Evolutionary conservation across 257 asterid genomes (phyloP).

Genomic region (Echium plantagineum): DNA sequence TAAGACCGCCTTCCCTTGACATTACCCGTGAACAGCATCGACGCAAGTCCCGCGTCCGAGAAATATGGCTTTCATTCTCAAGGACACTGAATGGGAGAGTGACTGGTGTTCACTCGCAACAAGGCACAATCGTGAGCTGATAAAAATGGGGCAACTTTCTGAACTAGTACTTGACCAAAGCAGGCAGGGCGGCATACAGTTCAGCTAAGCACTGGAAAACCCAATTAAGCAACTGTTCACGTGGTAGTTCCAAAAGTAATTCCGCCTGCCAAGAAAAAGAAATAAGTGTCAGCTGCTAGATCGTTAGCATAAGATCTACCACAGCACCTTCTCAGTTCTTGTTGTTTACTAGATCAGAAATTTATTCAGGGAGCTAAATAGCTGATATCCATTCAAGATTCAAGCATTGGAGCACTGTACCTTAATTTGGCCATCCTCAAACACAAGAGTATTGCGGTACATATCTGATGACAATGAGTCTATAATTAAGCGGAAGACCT

Average conservation of each 20-base stretch:
- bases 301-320: not conserved
- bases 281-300: slow-evolving; percentile 1
- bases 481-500: slow-evolving; percentile 71
- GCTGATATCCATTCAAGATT: not conserved
- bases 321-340: not conserved
- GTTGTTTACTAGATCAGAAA: not conserved
- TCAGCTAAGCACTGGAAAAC: slow-evolving; percentile 84
- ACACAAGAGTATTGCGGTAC: slow-evolving; percentile 56
- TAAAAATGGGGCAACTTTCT: slow-evolving; percentile 3
- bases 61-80: not conserved
- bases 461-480: slow-evolving; percentile 69
- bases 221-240: slow-evolving; percentile 94
- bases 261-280: slow-evolving; percentile 48
- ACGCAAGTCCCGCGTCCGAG: not conserved
- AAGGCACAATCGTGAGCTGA: not conserved
- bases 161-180: slow-evolving; percentile 68
- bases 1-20: not conserved
- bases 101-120: too few species aligned
- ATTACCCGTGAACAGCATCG: not conserved
- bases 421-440: slow-evolving; percentile 72
- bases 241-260: slow-evolving; percentile 86
- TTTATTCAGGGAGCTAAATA: not conserved
- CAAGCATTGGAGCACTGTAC: slow-evolving; percentile 20
- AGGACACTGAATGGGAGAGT: not conserved
- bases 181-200: slow-evolving; percentile 72